Conservation (phyloP, 2,329 filamentous ascomycete species). For the Pseudofabraea citricarpa region DNA sequence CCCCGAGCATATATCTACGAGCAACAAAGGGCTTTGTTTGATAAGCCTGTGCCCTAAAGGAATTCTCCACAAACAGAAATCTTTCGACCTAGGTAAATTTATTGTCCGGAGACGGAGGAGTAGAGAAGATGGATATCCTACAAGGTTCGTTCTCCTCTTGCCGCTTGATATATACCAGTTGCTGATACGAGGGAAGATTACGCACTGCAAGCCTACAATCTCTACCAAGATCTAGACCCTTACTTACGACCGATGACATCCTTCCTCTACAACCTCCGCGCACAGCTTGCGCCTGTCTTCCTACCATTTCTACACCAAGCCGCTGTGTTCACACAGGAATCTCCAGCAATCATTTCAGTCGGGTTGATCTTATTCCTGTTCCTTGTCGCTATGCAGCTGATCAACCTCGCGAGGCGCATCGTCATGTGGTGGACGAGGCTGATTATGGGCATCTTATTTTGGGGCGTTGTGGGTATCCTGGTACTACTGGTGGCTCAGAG, state of each 20-base stretch:
- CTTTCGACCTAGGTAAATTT: too few species aligned
- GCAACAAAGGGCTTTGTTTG: too few species aligned
- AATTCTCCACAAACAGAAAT: too few species aligned
- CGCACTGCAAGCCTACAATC: slow-evolving; percentile 6
- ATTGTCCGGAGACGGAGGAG: too few species aligned
- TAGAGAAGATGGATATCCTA: slow-evolving; percentile 17
- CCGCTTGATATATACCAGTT: too few species aligned
- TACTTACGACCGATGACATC: slow-evolving; percentile 13
- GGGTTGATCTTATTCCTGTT: slow-evolving; percentile 54
- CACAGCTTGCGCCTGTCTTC: slow-evolving; percentile 13
- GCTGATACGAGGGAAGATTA: too few species aligned
- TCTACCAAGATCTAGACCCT: slow-evolving; percentile 16
- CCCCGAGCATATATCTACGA: too few species aligned
- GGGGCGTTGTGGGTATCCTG: slow-evolving; percentile 50
- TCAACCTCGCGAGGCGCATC: slow-evolving; percentile 65
- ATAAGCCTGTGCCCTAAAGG: too few species aligned
- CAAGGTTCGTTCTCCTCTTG: too few species aligned
- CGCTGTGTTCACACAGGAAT: slow-evolving; percentile 14
- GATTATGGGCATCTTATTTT: slow-evolving; percentile 58
- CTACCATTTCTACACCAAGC: slow-evolving; percentile 12
- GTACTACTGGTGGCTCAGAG: slow-evolving; percentile 58
- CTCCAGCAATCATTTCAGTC: slow-evolving; percentile 39
- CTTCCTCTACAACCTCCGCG: slow-evolving; percentile 3
- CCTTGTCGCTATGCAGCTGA: slow-evolving; percentile 58
- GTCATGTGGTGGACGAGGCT: slow-evolving; percentile 76